These are phyloP conservation scores for Oleoguttula mirabilis DNA, from an alignment of 495 filamentous ascomycete species.

Conservation along the genomic window DNA sequence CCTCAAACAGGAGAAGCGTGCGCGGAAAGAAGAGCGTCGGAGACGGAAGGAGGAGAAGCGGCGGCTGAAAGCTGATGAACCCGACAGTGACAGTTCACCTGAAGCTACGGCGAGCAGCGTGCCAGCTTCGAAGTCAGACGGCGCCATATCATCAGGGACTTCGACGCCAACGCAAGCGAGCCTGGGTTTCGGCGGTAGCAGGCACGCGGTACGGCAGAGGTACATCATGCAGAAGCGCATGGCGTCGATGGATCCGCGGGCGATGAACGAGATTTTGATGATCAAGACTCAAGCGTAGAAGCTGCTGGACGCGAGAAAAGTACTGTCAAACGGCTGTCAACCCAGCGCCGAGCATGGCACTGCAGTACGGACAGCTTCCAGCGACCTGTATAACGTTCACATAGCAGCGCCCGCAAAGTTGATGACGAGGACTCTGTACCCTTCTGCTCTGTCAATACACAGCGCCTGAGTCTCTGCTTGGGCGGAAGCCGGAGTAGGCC, in stretches of 20 bases:
- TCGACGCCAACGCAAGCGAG: slow-evolving; percentile 18
- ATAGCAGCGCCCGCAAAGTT: no score
- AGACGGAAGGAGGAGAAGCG: slow-evolving; percentile 19
- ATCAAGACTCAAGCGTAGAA: slow-evolving; percentile 18
- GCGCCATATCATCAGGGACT: slow-evolving; percentile 10
- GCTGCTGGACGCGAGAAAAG: no score
- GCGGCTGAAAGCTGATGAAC: not conserved
- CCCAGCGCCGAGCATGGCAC: no score
- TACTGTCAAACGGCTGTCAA: no score
- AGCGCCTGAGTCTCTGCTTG: no score
- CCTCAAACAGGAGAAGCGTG: slow-evolving; percentile 16
- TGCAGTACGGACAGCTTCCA: no score
- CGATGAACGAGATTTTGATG: slow-evolving; percentile 51
- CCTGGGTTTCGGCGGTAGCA: slow-evolving; percentile 26
- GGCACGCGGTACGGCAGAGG: slow-evolving; percentile 53
- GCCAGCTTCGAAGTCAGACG: not conserved
- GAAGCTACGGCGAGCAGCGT: not conserved
- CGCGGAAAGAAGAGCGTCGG: slow-evolving; percentile 21
- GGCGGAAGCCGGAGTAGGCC: no score
- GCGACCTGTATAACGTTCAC: no score
- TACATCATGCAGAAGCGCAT: slow-evolving; percentile 70
- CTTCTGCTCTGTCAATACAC: no score
- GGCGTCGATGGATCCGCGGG: slow-evolving; percentile 57
- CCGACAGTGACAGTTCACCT: not conserved
- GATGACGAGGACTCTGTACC: no score